These are phyloP conservation scores for Melaleuca quinquenervia DNA, from an alignment of 345 rosid genomes.

Conservation along the genomic window DNA sequence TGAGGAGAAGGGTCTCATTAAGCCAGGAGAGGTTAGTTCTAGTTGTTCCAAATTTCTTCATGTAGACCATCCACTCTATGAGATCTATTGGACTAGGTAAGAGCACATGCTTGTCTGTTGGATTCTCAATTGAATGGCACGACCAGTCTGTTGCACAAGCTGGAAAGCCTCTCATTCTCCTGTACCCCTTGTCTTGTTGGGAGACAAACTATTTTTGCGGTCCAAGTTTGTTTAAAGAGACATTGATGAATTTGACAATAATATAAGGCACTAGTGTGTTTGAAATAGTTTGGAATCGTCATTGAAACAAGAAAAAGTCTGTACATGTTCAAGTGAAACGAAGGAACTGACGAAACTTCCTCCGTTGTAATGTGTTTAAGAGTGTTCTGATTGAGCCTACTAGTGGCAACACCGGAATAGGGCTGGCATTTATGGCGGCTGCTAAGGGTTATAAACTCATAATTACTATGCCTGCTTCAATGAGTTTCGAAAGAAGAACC, in stretches of 20 bases:
- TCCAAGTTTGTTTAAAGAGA: background rate
- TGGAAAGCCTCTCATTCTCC: background rate
- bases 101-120: background rate
- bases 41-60: background rate
- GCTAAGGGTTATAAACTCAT: conserved; percentile 63
- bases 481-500: conserved; percentile 75
- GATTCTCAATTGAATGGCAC: background rate
- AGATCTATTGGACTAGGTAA: background rate
- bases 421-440: conserved; percentile 69
- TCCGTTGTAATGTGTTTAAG: conserved; percentile 12
- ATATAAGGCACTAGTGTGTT: background rate
- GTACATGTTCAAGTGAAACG: background rate
- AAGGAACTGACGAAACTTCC: background rate
- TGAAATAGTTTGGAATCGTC: background rate
- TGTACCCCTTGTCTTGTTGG: background rate
- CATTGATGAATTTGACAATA: background rate
- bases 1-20: conserved; percentile 56
- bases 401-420: conserved; percentile 68
- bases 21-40: conserved; percentile 46
- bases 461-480: conserved; percentile 66
- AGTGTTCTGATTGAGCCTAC: conserved; percentile 67
- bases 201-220: background rate
- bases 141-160: background rate
- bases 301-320: background rate
- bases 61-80: background rate